Conservation (phyloP, 2,329 filamentous ascomycete species). For the Aureobasidium melanogenum region DNA sequence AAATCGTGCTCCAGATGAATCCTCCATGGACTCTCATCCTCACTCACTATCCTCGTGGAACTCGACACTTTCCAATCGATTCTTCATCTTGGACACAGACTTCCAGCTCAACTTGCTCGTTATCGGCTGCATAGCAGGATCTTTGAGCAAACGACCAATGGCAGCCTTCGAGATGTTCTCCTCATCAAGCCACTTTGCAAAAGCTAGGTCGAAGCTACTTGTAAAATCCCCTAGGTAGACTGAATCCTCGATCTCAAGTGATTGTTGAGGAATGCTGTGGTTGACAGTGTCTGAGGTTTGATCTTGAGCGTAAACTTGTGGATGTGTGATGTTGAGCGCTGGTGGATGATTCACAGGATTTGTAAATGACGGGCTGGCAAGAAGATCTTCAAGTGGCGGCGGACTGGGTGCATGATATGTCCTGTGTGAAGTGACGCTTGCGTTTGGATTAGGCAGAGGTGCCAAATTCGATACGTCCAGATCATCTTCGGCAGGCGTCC, state of each 20-base stretch:
- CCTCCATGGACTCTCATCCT: not conserved
- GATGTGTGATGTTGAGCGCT: not conserved
- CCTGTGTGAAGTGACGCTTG: not conserved
- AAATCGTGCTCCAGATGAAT: not conserved
- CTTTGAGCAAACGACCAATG: not conserved
- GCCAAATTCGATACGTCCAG: not conserved
- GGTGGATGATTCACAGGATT: not conserved
- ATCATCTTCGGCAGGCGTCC: not conserved
- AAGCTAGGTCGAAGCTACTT: not conserved
- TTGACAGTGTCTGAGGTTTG: not conserved
- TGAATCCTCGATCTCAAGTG: not conserved
- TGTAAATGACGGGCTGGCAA: not conserved
- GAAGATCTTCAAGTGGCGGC: not conserved
- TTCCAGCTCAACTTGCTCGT: not conserved
- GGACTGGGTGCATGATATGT: not conserved
- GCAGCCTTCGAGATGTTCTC: not conserved
- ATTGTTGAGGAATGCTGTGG: not conserved
- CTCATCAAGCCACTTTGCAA: not conserved
- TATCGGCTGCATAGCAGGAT: not conserved
- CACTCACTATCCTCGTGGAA: not conserved
- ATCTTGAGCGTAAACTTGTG: not conserved
- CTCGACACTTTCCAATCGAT: not conserved
- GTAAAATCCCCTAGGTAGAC: not conserved
- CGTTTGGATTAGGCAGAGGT: not conserved
- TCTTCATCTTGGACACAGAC: not conserved